A percentile compares a stretch with the other conserved stretches of the same genome.
Conservation (phyloP, 2,329 filamentous ascomycete species). For the Pestalotiopsis sp. region DNA sequence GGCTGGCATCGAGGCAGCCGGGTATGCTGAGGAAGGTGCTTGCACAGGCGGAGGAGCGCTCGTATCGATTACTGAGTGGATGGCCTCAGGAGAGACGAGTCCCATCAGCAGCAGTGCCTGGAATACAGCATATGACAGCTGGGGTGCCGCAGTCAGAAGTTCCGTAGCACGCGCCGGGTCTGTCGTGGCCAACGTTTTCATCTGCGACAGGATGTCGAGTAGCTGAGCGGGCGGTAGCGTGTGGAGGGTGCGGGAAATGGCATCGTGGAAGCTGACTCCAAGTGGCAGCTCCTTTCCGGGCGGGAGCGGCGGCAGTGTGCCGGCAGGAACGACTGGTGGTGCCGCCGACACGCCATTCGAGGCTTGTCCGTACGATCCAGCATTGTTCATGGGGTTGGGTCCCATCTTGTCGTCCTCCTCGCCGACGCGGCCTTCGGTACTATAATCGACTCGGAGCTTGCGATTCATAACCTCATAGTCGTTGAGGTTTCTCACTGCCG, state of each 20-base stretch:
- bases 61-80: slow-evolving; percentile 78
- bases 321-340: slow-evolving; percentile 36
- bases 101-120: slow-evolving; percentile 92
- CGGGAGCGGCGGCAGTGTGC: slow-evolving; percentile 77
- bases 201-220: slow-evolving; percentile 89
- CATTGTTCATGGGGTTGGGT: slow-evolving; percentile 20
- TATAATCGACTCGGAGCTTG: slow-evolving; percentile 93
- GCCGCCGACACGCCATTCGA: slow-evolving; percentile 34
- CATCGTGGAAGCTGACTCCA: slow-evolving; percentile 82
- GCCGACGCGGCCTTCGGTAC: slow-evolving; percentile 81
- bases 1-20: slow-evolving; percentile 32
- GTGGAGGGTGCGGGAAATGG: slow-evolving; percentile 88
- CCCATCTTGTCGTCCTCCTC: slow-evolving; percentile 53
- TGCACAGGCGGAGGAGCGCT: slow-evolving; percentile 41
- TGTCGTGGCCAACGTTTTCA: slow-evolving; percentile 84
- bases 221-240: slow-evolving; percentile 86
- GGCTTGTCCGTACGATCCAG: slow-evolving; percentile 20
- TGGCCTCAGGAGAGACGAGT: slow-evolving; percentile 81
- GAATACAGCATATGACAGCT: slow-evolving; percentile 93
- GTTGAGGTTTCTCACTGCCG: slow-evolving; percentile 92
- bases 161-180: slow-evolving; percentile 85
- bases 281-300: slow-evolving; percentile 82
- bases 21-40: slow-evolving; percentile 38
- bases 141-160: slow-evolving; percentile 84
- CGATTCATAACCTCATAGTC: slow-evolving; percentile 94